Evolutionary conservation across 129 eudicot species (phyloP), one percentile per base, ranked within the genome.

Genomic region (Escallonia herrerae): DNA sequence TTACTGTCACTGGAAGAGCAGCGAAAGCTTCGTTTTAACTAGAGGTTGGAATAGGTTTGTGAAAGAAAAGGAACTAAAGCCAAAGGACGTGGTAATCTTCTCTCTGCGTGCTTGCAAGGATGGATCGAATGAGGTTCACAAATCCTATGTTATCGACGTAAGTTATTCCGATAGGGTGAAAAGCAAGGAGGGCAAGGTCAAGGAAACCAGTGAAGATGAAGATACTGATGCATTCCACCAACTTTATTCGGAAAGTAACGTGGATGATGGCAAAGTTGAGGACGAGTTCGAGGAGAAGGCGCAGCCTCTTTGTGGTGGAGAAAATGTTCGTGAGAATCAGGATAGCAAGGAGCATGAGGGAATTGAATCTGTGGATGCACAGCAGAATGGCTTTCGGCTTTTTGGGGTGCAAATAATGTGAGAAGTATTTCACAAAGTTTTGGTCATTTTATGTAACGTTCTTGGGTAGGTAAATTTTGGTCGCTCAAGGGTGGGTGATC

Each of bases 1-100:
- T 52, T 83, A 80, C 47, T 83, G 86, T 61, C 78, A 86, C 59
- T 86, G 95, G 89, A 83, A 78, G 80, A 86, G 95, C 67, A 83
- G 95, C 58, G 82, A 83, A 15, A 86, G 89, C 33, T 90, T 64
- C 63, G 91, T 83, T 52, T 86, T 83, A 54, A 83, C 97, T 0
- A 72, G 84, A 40, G 95, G 97, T 7, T 90, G 97, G 97, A 86
- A 83, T 56, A 73, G 70, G 66, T 86, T 90, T 72, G 97, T 90
- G 40, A 83, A 75, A 52, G 89, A 71, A 8, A 86, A 83, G 76
- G 79, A 70, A 12, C 14, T 90, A n/a, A 75, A 66, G 72, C 74
- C 84, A 0, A 79, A 62, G n/a, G 96, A 89, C 69, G 77, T 61
- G 55, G 63, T 89, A n/a, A 57, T 60, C 15, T 89, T 89, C 66